A percentile compares a stretch with the other conserved stretches of the same genome.
phyloP scores from a whole-genome alignment of 805 yeast genomes.

The Groenewaldozyma salmanticensis region DNA sequence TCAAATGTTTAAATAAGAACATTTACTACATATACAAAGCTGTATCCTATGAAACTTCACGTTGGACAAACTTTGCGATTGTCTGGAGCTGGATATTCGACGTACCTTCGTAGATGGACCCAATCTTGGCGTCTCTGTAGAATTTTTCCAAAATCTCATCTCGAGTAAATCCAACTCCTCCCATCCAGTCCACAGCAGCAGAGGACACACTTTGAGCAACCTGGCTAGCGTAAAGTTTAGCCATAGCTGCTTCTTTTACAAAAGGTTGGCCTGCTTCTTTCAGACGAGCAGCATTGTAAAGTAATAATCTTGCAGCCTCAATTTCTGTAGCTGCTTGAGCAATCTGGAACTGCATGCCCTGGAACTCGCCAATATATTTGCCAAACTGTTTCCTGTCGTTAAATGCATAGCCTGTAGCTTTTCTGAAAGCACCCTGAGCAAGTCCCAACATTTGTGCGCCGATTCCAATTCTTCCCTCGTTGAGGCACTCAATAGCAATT shows the following conservation, averaged over 20 bases:
- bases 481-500: constrained; percentile 35
- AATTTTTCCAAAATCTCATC: constrained; percentile 35
- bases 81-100: constrained; percentile 36
- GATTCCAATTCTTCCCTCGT: constrained; percentile 38
- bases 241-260: constrained; percentile 38
- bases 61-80: constrained; percentile 32
- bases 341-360: constrained; percentile 39
- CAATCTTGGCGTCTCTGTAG: constrained; percentile 36
- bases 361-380: constrained; percentile 33
- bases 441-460: constrained; percentile 38
- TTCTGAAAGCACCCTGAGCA: constrained; percentile 35
- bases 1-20: too few species aligned
- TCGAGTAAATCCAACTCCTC: constrained; percentile 38
- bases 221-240: constrained; percentile 33
- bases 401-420: constrained; percentile 30
- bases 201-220: constrained; percentile 33
- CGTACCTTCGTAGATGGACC: constrained; percentile 37
- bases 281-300: constrained; percentile 37
- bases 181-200: constrained; percentile 38
- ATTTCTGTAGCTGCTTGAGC: constrained; percentile 36
- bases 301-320: constrained; percentile 34
- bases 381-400: constrained; percentile 37
- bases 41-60: constrained; percentile 15
- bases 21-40: too few species aligned
- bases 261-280: constrained; percentile 34